Conservation (phyloP, 2,329 filamentous ascomycete genomes). For the Orbilia quercus region DNA sequence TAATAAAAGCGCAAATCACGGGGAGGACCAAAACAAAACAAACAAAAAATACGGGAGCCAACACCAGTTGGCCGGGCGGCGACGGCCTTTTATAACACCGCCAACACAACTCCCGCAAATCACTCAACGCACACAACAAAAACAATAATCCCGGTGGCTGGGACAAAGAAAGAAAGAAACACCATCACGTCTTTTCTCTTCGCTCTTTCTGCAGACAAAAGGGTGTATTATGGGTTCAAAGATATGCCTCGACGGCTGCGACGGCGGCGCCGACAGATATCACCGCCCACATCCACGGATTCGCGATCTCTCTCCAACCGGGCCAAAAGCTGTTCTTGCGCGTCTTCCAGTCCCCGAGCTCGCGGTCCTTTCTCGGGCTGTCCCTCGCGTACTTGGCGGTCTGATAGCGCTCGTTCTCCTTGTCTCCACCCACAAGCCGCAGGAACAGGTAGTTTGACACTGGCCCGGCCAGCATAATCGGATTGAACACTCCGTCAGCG, state of each 20-base stretch:
- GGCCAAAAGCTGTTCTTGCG: slow-evolving; percentile 74
- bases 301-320: slow-evolving; percentile 65
- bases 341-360: slow-evolving; percentile 67
- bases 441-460: slow-evolving; percentile 71
- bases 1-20: neutral
- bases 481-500: slow-evolving; percentile 69
- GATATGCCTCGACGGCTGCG: slow-evolving; percentile 64
- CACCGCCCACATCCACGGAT: slow-evolving; percentile 70
- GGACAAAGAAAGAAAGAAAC: neutral
- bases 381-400: slow-evolving; percentile 68
- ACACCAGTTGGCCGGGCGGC: slow-evolving; percentile 41
- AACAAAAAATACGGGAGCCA: slow-evolving; percentile 27
- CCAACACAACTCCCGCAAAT: slow-evolving; percentile 21
- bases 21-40: slow-evolving; percentile 35
- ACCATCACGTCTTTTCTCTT: no score
- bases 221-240: neutral
- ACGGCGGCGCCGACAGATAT: slow-evolving; percentile 67
- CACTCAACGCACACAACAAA: slow-evolving; percentile 37
- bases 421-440: slow-evolving; percentile 70
- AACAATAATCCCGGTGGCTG: slow-evolving; percentile 34
- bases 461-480: slow-evolving; percentile 69
- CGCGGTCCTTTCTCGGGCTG: slow-evolving; percentile 67
- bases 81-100: slow-evolving; percentile 46
- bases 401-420: slow-evolving; percentile 68
- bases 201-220: neutral